These are phyloP conservation scores for Hyphopichia burtonii DNA, from an alignment of 1,139 yeast genomes.

Conservation along the genomic window DNA sequence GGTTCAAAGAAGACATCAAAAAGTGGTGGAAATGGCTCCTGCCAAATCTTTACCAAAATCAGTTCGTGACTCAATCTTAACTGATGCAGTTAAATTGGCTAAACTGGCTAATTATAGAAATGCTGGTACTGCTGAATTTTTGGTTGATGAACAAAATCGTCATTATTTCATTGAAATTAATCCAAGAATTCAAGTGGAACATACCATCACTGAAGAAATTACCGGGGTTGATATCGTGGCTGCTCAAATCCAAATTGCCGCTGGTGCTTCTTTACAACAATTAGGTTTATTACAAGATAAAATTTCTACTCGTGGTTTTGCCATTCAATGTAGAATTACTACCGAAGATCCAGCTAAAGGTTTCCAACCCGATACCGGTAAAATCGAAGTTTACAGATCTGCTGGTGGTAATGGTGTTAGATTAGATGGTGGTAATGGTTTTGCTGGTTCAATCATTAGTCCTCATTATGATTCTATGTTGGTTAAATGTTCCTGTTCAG, in stretches of 20 bases:
- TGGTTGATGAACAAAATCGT: conserved; percentile 90
- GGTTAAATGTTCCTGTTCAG: conserved; percentile 96
- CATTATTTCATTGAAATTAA: conserved; percentile 98
- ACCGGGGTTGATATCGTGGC: conserved; percentile 98
- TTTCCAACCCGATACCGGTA: conserved; percentile 99
- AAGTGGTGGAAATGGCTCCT: conserved; percentile 99
- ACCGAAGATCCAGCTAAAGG: conserved; percentile 97
- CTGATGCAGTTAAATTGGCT: conserved; percentile 94
- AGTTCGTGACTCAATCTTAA: conserved; percentile 86
- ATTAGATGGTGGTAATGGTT: conserved; percentile 98
- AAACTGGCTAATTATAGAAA: conserved; percentile 85
- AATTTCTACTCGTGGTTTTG: conserved; percentile 95
- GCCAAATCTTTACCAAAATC: conserved; percentile 82
- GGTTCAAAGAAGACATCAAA: conserved; percentile 98
- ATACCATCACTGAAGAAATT: conserved; percentile 97
- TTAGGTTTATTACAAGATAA: conserved; percentile 91
- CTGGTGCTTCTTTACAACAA: conserved; percentile 93
- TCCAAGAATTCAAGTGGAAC: conserved; percentile 98
- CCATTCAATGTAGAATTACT: conserved; percentile 98
- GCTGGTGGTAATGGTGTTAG: conserved; percentile 99
- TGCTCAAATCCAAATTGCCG: conserved; percentile 98
- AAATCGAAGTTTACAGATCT: conserved; percentile 95
- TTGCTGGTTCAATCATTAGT: conserved; percentile 96
- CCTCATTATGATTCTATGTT: conserved; percentile 99
- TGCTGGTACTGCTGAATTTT: conserved; percentile 98